Evolutionary conservation across 1,139 yeast genomes (phyloP), one percentile per base, ranked within the genome.

Genomic region (Yamadazyma atlantica): DNA sequence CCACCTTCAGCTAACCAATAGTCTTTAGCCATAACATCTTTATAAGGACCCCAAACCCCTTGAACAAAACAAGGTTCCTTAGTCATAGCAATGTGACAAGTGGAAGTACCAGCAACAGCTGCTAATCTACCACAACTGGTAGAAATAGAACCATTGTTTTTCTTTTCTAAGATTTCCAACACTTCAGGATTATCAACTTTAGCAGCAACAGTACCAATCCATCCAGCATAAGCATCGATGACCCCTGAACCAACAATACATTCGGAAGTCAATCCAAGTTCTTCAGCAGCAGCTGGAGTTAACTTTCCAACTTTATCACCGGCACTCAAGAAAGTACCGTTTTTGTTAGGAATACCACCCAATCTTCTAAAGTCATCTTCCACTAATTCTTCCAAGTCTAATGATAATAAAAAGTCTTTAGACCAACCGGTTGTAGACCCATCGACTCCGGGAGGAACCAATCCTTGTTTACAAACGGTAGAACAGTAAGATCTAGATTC

Each of bases 1-100:
- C 98, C 98, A 55, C 98, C 98, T 66, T 92, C 98, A n/a, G 97
- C 96, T 51, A 89, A 74, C 97, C 97, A 92, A 54, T 75, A 83
- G 10, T 82, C 89, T 26, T 87, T 85, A 14, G 94, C 86, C 70
- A 92, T 74, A 9, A 87, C 96, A 59, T 90, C 96, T 53, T 89
- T 77, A 64, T 92, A 92, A 3, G 98, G 98, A 15, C 98, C 98
- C 98, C 98, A 92, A 24, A 92, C 97, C 41, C 98, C 98, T 35
- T 88, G 80, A 11, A 92, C 97, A 59, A 92, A 90, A 35, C 88
- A 79, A 0, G 96, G 86, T 23, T 86, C 84, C 46, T 79, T 75
- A 25, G 96, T 85, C 76, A 90, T 75, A 42, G 89, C 90, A 52
- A 92, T 80, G 61, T 92, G 98, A 60, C 98, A 92, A 2, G 98